A percentile compares a stretch with the other conserved stretches of the same genome.
Evolutionary conservation across 2,329 filamentous ascomycete species (phyloP).

Genomic region (Neocucurbitaria cava): DNA sequence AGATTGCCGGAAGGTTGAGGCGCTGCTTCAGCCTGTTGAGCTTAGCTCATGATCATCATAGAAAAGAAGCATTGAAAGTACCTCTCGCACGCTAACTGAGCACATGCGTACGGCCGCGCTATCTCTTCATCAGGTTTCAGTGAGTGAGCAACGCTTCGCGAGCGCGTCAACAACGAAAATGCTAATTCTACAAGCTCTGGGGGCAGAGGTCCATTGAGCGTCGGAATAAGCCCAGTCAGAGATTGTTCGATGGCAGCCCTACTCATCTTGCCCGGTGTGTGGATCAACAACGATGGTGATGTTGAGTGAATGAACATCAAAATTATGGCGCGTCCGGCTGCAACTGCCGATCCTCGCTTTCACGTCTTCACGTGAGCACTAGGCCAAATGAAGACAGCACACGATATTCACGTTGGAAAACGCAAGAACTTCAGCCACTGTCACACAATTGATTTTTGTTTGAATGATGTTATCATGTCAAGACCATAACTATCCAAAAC

Average conservation of each 20-base stretch:
- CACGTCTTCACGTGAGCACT: slow-evolving; percentile 19
- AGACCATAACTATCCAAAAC: too few relatives aligned
- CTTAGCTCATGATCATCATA: slow-evolving; percentile 38
- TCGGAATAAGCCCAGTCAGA: slow-evolving; percentile 52
- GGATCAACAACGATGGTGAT: neutral
- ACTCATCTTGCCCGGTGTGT: slow-evolving; percentile 19
- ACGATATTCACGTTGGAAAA: neutral
- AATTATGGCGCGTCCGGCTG: slow-evolving; percentile 10
- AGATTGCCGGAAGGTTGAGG: slow-evolving; percentile 44
- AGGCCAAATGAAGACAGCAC: neutral
- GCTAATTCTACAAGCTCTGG: slow-evolving; percentile 42
- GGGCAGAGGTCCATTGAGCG: slow-evolving; percentile 42
- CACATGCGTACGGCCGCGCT: slow-evolving; percentile 46
- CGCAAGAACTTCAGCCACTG: neutral
- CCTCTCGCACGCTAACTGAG: slow-evolving; percentile 80
- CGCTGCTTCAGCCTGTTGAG: slow-evolving; percentile 67
- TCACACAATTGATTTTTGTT: too few relatives aligned
- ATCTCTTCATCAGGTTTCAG: slow-evolving; percentile 48
- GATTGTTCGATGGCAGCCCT: slow-evolving; percentile 39
- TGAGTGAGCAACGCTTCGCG: slow-evolving; percentile 57
- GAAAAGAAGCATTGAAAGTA: slow-evolving; percentile 42
- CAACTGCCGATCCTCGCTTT: neutral
- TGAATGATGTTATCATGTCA: too few relatives aligned
- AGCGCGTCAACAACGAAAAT: slow-evolving; percentile 44
- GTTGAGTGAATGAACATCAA: neutral